Percentiles rank a stretch among this genome's conserved stretches.
Conservation (phyloP, 768 basidiomycete genomes). For the Suillus luteus region DNA sequence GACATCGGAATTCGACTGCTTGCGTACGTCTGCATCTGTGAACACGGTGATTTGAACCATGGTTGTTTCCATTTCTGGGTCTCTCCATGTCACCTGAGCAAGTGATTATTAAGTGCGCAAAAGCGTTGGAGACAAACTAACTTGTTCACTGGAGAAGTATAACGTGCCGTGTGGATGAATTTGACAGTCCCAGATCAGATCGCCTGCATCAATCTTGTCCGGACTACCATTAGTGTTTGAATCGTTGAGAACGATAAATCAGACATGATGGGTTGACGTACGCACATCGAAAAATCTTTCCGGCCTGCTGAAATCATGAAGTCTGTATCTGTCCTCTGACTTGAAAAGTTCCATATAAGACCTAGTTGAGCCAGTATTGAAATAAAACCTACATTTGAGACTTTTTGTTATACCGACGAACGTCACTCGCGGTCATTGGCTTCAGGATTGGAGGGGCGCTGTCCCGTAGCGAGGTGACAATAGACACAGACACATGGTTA, state of each 20-base stretch:
- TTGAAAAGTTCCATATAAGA: background rate
- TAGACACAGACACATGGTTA: conserved; percentile 2
- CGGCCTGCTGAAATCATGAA: background rate
- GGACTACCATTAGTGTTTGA: background rate
- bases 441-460: background rate
- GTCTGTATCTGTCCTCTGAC: conserved; percentile 5
- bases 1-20: background rate
- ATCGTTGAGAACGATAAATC: background rate
- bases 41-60: conserved; percentile 4
- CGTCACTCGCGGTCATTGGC: conserved; percentile 7
- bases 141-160: conserved; percentile 5
- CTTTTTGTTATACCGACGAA: conserved; percentile 6
- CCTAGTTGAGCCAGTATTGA: background rate
- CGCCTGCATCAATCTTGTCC: background rate
- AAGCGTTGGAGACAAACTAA: background rate
- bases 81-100: conserved; percentile 2
- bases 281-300: conserved; percentile 6
- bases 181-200: conserved; percentile 1
- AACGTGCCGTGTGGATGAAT: background rate
- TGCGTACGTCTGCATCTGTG: background rate
- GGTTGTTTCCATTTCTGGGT: conserved; percentile 6
- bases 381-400: conserved; percentile 6
- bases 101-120: background rate
- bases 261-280: background rate
- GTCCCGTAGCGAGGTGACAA: background rate